phyloP scores from a whole-genome alignment of 352 stramenopile species.

The Phytopythium vexans region DNA sequence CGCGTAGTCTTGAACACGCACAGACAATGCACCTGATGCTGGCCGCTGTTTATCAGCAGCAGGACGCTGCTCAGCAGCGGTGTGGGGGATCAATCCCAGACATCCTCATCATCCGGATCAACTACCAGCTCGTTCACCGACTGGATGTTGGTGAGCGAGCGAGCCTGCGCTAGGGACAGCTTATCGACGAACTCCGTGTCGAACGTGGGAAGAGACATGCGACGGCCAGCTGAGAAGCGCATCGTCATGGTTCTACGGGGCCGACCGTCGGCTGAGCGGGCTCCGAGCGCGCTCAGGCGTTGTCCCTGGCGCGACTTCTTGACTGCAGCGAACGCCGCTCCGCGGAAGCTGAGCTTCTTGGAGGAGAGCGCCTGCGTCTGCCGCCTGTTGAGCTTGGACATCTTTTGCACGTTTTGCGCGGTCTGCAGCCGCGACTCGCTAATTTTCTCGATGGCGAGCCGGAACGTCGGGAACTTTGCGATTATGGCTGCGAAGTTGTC shows the following conservation, averaged over 20 bases:
- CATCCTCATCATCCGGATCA: conserved; percentile 18
- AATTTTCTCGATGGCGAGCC: conserved; percentile 58
- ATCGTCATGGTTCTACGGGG: conserved; percentile 5
- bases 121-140: conserved; percentile 25
- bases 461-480: conserved; percentile 69
- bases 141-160: conserved; percentile 22
- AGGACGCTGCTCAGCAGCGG: no score
- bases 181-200: conserved; percentile 28
- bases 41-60: no score
- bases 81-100: conserved; percentile 13
- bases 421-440: conserved; percentile 68
- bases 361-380: conserved; percentile 19
- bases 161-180: conserved; percentile 31
- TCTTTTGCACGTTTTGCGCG: conserved; percentile 59
- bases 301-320: conserved; percentile 17
- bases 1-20: no score
- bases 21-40: no score
- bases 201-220: conserved; percentile 21
- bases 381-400: conserved; percentile 48
- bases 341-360: conserved; percentile 22
- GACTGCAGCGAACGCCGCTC: conserved; percentile 11
- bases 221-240: conserved; percentile 17
- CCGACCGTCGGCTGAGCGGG: neutral
- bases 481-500: conserved; percentile 54
- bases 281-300: conserved; percentile 8